A percentile compares a stretch with the other conserved stretches of the same genome.
Conservation (phyloP, 1,284 basidiomycete genomes). For the Exobasidium cylindrosporum region DNA sequence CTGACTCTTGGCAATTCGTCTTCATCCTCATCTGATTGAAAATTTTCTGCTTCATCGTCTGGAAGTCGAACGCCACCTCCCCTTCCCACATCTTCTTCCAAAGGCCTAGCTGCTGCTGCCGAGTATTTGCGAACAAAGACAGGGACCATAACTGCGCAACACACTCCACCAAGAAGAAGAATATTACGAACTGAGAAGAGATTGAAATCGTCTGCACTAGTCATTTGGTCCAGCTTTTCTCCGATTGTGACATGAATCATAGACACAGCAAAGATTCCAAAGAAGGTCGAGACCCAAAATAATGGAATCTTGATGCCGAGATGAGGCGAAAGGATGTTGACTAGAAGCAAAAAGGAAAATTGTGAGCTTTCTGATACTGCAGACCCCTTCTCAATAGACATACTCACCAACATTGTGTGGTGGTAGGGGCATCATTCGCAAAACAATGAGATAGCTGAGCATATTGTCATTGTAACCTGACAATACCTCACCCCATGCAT, state of each 20-base stretch:
- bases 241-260: constrained; percentile 96
- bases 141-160: constrained; percentile 84
- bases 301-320: constrained; percentile 78
- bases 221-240: constrained; percentile 85
- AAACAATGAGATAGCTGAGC: constrained; percentile 82
- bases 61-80: constrained; percentile 15
- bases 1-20: constrained; percentile 22
- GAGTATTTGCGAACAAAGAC: constrained; percentile 58
- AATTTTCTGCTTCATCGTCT: constrained; percentile 10
- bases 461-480: constrained; percentile 71
- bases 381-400: constrained; percentile 8
- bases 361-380: constrained; percentile 56
- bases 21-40: constrained; percentile 22
- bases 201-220: constrained; percentile 83
- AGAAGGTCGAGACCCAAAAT: constrained; percentile 86
- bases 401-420: constrained; percentile 64
- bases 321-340: constrained; percentile 90
- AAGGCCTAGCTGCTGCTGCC: constrained; percentile 9
- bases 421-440: constrained; percentile 75
- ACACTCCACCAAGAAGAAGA: constrained; percentile 74
- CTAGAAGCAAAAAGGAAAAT: constrained; percentile 36
- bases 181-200: constrained; percentile 84
- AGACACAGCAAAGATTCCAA: constrained; percentile 85
- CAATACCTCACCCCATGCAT: constrained; percentile 75
- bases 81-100: constrained; percentile 14